Evolutionary conservation across 106 monocot species (phyloP), one percentile per base, ranked within the genome.

Genomic region (Dendrobium nobile): DNA sequence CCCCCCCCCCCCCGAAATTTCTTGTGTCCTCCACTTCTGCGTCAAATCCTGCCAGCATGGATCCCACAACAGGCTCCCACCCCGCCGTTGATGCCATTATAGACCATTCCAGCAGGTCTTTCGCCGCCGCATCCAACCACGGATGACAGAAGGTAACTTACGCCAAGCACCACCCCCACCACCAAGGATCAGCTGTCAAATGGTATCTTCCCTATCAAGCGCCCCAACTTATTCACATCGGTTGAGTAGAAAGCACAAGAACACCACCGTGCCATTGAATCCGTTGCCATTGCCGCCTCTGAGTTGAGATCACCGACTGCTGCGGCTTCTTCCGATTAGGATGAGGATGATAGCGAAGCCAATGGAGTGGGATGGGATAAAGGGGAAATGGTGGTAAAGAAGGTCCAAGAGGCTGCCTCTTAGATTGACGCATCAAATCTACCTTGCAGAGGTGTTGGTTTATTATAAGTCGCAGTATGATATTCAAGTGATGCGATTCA

Each of bases 101-200:
- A 72, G 64, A 78, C 48, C 45, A 83, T 79, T 61, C 37, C 78
- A 16, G 75, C 78, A 24, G 41, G 59, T 37, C 75, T 48, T 58
- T 82, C 31, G 42, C 79, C 27, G 31, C 84, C 24, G 72, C 87
- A 73, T 74, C 86, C 16, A 83, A 92, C 31, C 81, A 90, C 75
- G 93, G 94, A 11, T 99, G 99, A 95, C 93, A 99, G 88, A 99
- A 88, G 85, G 95, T 99, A 47, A 82, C 85, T 75, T 93, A 92
- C 84, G 55, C 88, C 77, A 99, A 99, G 85, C 93, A 90, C 86
- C 85, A 87, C 70, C 37, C 9, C 83, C 18, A 33, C 74, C 20
- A 43, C 73, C 5, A 27, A 83, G 55, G 45, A 41, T 37, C 59
- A 77, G 13, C 37, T 17, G 47, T 16, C 55, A 44, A 43, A 74